Evolutionary conservation across 2,329 filamentous ascomycete genomes (phyloP), one percentile per base, ranked within the genome.

Genomic region (Parastagonospora avenae): DNA sequence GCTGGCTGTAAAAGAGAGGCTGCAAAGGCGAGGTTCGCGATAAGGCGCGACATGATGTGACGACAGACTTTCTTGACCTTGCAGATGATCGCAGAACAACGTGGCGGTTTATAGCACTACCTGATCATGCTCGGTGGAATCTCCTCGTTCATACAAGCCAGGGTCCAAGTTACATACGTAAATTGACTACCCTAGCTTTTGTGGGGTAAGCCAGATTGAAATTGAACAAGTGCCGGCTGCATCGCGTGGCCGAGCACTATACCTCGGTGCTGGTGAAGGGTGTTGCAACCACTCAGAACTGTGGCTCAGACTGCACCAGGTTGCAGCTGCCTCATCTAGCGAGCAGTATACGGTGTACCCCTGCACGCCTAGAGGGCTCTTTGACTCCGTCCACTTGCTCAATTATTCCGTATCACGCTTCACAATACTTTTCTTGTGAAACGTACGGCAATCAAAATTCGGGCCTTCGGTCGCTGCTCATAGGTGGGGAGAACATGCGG

Each of bases 1-100:
- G 35, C 50, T 8, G 39, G 15, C 8, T 50, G 50, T 10, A 33
- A 48, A 8, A 58, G 42, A 51, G 54, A 29, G 55, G 54, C 35
- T 24, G 52, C 54, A 11, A 48, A 43, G 2, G 52, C 54, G 27
- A 39, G 43, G 7, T 59, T 24, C 40, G 37, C 35, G 19, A 57
- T n/a, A 37, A 36, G 14, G 41, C 50, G 43, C 14, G 44, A 43
- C 59, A 64, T 62, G 5, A 24, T 24, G 19, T 24, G 19, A 5
- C 3, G 19, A 24, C 5, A 24, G 19, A 24, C 19, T 15, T 32
- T 33, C 29, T 19, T 24, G 10, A 5, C 8, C 11, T 38, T 12
- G 12, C n/a, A 32, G n/a, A n/a, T 32, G n/a, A 24, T 9, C 8
- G 6, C 15, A 38, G 27, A 15, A 6, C 8, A 19, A 10, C 16